These are phyloP conservation scores for Urtica urens DNA, from an alignment of 306 rosid genomes.

Conservation along the genomic window DNA sequence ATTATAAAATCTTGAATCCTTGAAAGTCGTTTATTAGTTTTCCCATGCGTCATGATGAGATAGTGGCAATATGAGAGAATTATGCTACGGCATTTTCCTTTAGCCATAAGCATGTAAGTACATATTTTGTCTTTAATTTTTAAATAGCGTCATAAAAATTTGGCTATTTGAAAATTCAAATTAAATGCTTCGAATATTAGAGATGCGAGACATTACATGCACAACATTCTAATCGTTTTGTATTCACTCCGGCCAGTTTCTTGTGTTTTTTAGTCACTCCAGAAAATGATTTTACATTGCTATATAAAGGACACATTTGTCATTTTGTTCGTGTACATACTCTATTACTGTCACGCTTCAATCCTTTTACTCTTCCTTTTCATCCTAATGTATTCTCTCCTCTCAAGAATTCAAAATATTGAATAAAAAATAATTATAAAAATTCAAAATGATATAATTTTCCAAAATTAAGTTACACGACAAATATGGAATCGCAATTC, in stretches of 20 bases:
- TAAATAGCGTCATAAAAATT: not conserved
- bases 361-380: too few relatives aligned
- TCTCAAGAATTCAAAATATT: too few relatives aligned
- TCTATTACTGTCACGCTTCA: constrained; percentile 3
- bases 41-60: not conserved
- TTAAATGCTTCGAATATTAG: not conserved
- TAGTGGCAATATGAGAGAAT: not conserved
- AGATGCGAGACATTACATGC: not conserved
- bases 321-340: not conserved
- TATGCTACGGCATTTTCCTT: not conserved
- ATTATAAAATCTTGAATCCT: not conserved
- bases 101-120: not conserved
- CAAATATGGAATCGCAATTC: too few relatives aligned
- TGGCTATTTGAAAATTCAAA: not conserved
- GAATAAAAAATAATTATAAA: too few relatives aligned
- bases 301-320: not conserved
- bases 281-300: not conserved
- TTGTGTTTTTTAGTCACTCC: not conserved
- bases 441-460: too few relatives aligned
- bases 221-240: not conserved
- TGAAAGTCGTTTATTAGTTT: not conserved
- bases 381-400: too few relatives aligned
- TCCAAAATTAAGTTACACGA: too few relatives aligned
- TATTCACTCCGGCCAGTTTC: not conserved
- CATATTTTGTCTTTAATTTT: not conserved